Percentiles rank a stretch among this genome's conserved stretches.
Conservation (phyloP, 495 filamentous ascomycete species). For the Lasiosphaeria hispida region DNA sequence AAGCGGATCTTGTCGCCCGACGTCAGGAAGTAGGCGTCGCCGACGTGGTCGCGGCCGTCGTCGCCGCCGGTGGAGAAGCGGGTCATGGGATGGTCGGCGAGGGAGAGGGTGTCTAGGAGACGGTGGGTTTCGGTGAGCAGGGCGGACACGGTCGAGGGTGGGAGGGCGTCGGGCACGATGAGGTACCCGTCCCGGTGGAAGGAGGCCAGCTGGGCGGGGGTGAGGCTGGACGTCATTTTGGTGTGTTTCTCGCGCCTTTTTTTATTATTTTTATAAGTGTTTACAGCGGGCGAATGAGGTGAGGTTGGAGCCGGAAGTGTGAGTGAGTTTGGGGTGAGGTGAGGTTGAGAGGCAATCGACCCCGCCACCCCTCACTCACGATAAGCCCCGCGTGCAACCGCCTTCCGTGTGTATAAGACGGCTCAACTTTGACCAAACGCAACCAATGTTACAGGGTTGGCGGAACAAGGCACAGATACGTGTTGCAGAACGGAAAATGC, state of each 20-base stretch:
- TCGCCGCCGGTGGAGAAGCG: conserved; percentile 79
- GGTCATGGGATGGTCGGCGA: conserved; percentile 85
- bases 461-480: neutral
- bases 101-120: conserved; percentile 71
- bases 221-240: conserved; percentile 51
- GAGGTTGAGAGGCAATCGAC: too few species aligned
- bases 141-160: conserved; percentile 55
- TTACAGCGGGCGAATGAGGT: neutral
- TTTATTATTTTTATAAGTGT: neutral
- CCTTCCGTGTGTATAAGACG: too few species aligned
- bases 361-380: too few species aligned
- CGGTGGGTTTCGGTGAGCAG: conserved; percentile 72
- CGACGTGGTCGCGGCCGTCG: conserved; percentile 68
- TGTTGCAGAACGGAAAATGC: neutral
- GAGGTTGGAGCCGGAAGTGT: too few species aligned
- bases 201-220: conserved; percentile 62
- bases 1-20: conserved; percentile 89
- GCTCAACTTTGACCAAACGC: too few species aligned
- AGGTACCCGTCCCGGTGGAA: conserved; percentile 88
- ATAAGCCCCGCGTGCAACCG: too few species aligned
- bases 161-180: conserved; percentile 77
- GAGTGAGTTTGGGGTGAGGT: too few species aligned
- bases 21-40: conserved; percentile 90
- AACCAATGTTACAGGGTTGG: neutral
- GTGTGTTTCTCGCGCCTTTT: neutral